phyloP scores from a whole-genome alignment of 176 grass and related monocot genomes.

The Triticum timopheevii region DNA sequence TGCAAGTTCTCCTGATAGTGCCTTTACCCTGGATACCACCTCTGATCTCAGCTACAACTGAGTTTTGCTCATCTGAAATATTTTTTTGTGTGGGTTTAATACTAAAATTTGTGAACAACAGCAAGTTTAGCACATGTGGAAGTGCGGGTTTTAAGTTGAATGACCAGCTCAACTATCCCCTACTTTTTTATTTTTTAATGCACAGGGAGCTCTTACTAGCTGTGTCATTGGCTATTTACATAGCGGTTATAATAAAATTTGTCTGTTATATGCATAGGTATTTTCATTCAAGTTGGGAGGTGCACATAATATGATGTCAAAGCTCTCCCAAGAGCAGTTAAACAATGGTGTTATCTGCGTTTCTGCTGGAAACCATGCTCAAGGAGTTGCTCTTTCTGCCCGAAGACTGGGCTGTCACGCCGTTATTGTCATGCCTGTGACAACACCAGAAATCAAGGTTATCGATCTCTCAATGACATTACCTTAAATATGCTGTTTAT shows the following conservation, averaged over 20 bases:
- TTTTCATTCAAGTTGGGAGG: conserved; percentile 98
- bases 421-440: conserved; percentile 97
- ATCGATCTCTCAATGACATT: conserved; percentile 7
- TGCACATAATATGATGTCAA: conserved; percentile 99
- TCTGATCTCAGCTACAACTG: too few species aligned
- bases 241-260: neutral
- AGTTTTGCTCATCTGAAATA: too few species aligned
- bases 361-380: conserved; percentile 98
- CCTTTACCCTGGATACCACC: too few species aligned
- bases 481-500: neutral
- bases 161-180: too few species aligned
- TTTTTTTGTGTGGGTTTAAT: too few species aligned
- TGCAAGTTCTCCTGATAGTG: too few species aligned
- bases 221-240: neutral
- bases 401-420: conserved; percentile 70
- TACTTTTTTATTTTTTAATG: neutral
- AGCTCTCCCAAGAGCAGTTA: conserved; percentile 75
- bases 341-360: conserved; percentile 91
- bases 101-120: too few species aligned
- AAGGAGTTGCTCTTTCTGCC: conserved; percentile 93
- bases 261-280: conserved; percentile 43
- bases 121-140: too few species aligned
- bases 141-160: too few species aligned
- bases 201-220: neutral
- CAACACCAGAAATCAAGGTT: conserved; percentile 98